A percentile compares a stretch with the other conserved stretches of the same genome.
These are phyloP conservation scores for Magnaporthiopsis poae DNA, from an alignment of 2,329 filamentous ascomycete genomes.

Conservation along the genomic window DNA sequence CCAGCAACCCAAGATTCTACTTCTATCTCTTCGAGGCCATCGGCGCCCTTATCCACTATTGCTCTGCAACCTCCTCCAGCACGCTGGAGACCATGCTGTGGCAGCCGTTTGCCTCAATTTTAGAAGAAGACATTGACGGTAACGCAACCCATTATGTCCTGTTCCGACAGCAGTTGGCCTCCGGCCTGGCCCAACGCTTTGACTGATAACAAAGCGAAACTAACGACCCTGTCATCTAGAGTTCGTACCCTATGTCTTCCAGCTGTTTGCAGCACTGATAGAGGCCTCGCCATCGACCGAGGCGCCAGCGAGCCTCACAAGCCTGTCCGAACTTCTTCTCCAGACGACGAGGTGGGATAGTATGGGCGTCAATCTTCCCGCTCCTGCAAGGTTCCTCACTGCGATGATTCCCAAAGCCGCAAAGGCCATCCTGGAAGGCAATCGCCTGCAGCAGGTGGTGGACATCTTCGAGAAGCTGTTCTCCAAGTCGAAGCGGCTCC, in stretches of 20 bases:
- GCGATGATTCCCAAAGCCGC: conserved; percentile 73
- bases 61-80: conserved; percentile 54
- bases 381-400: conserved; percentile 72
- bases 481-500: conserved; percentile 32
- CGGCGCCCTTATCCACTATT: conserved; percentile 72
- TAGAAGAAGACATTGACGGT: conserved; percentile 75
- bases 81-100: conserved; percentile 75
- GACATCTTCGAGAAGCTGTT: conserved; percentile 92
- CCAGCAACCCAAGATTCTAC: conserved; percentile 94
- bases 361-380: conserved; percentile 75
- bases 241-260: conserved; percentile 93
- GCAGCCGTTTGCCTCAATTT: conserved; percentile 68
- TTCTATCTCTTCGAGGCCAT: conserved; percentile 97
- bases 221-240: conserved; percentile 39
- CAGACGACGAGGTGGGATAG: conserved; percentile 81
- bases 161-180: not conserved
- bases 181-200: not conserved
- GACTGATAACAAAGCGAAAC: not conserved
- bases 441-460: conserved; percentile 79
- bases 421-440: conserved; percentile 61
- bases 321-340: conserved; percentile 67
- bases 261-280: conserved; percentile 81
- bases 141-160: conserved; percentile 10
- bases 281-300: conserved; percentile 74
- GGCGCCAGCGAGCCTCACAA: conserved; percentile 71